These are phyloP conservation scores for Clitoria ternatea DNA, from an alignment of 306 rosid genomes.

Conservation along the genomic window DNA sequence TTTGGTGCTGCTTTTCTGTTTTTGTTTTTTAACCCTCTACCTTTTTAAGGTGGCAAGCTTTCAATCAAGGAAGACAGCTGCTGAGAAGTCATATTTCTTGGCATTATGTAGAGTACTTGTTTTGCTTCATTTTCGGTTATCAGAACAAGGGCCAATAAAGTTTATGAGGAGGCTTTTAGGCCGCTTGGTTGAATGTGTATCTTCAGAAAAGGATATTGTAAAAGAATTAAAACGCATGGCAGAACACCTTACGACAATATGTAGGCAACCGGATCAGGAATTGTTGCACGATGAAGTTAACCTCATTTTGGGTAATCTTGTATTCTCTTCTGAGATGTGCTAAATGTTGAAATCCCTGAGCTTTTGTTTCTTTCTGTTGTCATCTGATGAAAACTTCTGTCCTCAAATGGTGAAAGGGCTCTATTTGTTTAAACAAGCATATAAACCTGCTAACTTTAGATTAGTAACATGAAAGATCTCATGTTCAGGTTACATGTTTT, in stretches of 20 bases:
- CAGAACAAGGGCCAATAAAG: constrained; percentile 68
- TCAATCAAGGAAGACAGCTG: constrained; percentile 66
- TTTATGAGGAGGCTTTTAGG: constrained; percentile 62
- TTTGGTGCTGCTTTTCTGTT: neutral
- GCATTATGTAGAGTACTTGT: constrained; percentile 67
- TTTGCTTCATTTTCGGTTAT: constrained; percentile 64
- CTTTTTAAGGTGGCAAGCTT: constrained; percentile 63
- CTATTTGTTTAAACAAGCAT: neutral
- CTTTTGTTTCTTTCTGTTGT: neutral
- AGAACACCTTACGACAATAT: constrained; percentile 51
- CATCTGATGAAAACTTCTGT: neutral
- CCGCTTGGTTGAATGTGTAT: constrained; percentile 32
- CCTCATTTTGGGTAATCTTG: constrained; percentile 37
- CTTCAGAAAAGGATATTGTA: constrained; percentile 43
- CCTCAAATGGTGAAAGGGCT: neutral
- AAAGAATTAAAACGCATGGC: constrained; percentile 55
- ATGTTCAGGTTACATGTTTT: neutral
- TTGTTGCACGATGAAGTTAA: constrained; percentile 42
- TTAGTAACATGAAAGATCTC: neutral
- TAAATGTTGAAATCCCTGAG: neutral
- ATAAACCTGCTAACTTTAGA: neutral
- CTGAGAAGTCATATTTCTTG: constrained; percentile 74
- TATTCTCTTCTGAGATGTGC: neutral
- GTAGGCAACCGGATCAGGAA: constrained; percentile 55
- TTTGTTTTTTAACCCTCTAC: constrained; percentile 6